Evolutionary conservation across 345 rosid genomes (phyloP).

Genomic region (Eucalyptus polyanthemos): DNA sequence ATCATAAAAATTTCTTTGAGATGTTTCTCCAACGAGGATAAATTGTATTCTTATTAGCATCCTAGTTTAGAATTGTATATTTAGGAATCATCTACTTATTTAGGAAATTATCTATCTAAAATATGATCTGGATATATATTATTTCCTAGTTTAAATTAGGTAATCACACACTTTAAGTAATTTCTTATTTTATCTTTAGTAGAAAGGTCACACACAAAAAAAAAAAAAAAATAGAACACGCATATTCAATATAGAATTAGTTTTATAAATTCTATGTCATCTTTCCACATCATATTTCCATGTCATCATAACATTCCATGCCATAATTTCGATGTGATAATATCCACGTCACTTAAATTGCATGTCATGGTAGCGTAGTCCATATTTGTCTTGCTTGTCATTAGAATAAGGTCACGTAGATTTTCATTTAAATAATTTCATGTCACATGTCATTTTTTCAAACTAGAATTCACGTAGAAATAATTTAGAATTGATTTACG

Average conservation of each 20-base stretch:
- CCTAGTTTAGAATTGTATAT: neutral
- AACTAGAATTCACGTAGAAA: neutral
- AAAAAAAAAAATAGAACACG: too few species aligned
- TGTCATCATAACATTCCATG: neutral
- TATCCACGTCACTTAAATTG: neutral
- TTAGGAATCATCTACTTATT: neutral
- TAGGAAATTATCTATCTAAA: neutral
- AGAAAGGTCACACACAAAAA: too few species aligned
- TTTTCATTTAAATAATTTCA: too few species aligned
- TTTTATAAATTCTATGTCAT: neutral
- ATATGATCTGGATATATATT: too few species aligned
- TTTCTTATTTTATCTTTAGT: too few species aligned
- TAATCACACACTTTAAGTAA: neutral
- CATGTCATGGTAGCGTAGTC: neutral
- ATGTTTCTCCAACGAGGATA: too few species aligned
- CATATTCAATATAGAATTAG: too few species aligned
- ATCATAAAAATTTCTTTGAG: too few species aligned
- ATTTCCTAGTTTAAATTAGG: neutral
- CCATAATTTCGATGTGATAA: neutral
- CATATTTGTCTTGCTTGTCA: neutral
- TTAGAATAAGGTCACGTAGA: neutral
- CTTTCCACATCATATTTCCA: neutral
- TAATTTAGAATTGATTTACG: neutral
- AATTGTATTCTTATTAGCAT: neutral
- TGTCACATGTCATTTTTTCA: neutral